Evolutionary conservation across 108 stramenopile genomes (phyloP).

Genomic region (Nitzschia inconspicua): DNA sequence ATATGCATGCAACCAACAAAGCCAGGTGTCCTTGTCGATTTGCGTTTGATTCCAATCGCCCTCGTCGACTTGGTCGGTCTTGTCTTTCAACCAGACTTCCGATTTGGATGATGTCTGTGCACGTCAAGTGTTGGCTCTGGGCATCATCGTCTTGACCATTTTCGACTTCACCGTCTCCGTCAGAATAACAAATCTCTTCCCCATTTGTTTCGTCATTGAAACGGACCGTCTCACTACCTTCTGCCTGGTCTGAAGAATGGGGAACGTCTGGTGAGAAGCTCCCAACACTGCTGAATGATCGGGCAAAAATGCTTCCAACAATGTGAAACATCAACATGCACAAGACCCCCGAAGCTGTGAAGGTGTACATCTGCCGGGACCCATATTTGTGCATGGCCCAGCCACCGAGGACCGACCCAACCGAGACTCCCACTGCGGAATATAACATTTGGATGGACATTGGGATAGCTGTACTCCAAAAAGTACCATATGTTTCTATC

Average conservation of each 20-base stretch:
- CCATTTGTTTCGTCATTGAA: too few species aligned
- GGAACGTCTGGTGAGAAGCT: constrained; percentile 20
- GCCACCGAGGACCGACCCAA: constrained; percentile 46
- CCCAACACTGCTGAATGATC: constrained; percentile 9
- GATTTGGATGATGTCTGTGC: too few species aligned
- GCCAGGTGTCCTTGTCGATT: too few species aligned
- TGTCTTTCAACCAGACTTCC: too few species aligned
- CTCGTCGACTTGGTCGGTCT: too few species aligned
- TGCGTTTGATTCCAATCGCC: too few species aligned
- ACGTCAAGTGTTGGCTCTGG: too few species aligned
- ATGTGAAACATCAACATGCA: constrained; percentile 24
- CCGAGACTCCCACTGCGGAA: constrained; percentile 32
- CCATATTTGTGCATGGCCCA: constrained; percentile 45
- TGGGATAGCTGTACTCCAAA: constrained; percentile 42
- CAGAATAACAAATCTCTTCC: neutral
- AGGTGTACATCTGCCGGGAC: constrained; percentile 35
- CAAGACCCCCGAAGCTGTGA: constrained; percentile 21
- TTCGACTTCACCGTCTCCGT: neutral
- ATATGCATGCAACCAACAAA: too few species aligned
- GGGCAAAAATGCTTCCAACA: constrained; percentile 15
- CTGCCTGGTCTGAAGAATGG: neutral
- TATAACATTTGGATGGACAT: constrained; percentile 36
- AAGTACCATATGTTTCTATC: constrained; percentile 24
- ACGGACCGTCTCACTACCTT: neutral
- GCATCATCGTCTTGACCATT: neutral